Percentiles rank a stretch among this genome's conserved stretches.
These are phyloP conservation scores for Epithemia pelagica DNA, from an alignment of 108 stramenopile genomes.

Conservation along the genomic window DNA sequence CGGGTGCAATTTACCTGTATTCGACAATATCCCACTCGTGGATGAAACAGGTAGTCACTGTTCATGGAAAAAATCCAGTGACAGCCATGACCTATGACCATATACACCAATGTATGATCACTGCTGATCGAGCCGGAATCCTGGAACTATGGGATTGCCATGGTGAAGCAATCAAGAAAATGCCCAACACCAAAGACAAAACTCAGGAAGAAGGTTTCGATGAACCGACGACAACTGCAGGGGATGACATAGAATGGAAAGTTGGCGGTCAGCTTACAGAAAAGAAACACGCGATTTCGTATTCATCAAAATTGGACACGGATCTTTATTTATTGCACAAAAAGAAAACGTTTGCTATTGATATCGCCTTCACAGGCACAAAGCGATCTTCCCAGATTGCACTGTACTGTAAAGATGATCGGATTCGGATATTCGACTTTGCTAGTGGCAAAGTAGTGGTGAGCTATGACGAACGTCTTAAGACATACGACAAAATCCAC, in stretches of 20 bases:
- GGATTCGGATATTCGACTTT: slow-evolving; percentile 81
- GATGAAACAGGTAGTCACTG: slow-evolving; percentile 45
- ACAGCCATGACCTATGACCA: slow-evolving; percentile 64
- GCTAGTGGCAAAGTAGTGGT: slow-evolving; percentile 72
- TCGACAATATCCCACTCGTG: slow-evolving; percentile 3
- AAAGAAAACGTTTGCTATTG: slow-evolving; percentile 75
- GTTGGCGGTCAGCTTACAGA: slow-evolving; percentile 27
- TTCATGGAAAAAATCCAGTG: slow-evolving; percentile 79
- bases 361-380: slow-evolving; percentile 19
- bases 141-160: slow-evolving; percentile 88
- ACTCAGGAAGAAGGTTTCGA: neutral
- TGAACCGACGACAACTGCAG: neutral
- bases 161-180: slow-evolving; percentile 4
- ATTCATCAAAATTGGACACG: slow-evolving; percentile 79
- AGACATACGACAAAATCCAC: slow-evolving; percentile 55
- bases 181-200: slow-evolving; percentile 8
- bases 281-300: slow-evolving; percentile 29
- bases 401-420: slow-evolving; percentile 69
- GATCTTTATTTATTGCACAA: slow-evolving; percentile 87
- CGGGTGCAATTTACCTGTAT: neutral
- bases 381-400: slow-evolving; percentile 19
- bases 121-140: slow-evolving; percentile 82
- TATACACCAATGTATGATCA: slow-evolving; percentile 52
- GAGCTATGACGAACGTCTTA: slow-evolving; percentile 83
- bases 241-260: neutral